Evolutionary conservation across 371 early-diverging fungal genomes (phyloP).

Genomic region (Syncephalastrum contaminatum): DNA sequence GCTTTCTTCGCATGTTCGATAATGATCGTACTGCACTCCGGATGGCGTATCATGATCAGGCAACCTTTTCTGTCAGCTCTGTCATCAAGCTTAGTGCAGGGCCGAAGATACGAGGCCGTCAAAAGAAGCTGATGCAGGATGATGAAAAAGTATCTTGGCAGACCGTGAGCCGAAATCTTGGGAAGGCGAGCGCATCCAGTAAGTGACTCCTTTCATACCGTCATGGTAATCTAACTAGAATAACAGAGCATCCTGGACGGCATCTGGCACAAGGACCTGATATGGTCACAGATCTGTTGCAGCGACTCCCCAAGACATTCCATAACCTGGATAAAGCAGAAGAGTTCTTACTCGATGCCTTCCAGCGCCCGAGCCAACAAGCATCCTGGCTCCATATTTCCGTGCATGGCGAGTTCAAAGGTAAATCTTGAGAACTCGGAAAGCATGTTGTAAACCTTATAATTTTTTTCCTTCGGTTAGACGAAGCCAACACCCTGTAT

Average conservation of each 20-base stretch:
- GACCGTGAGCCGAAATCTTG: conserved; percentile 25
- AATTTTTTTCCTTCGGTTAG: conserved; percentile 4
- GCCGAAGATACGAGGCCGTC: conserved; percentile 26
- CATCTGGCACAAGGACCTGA: conserved; percentile 34
- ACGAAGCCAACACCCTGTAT: conserved; percentile 23
- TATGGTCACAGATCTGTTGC: conserved; percentile 33
- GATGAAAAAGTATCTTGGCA: conserved; percentile 30
- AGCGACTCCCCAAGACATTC: conserved; percentile 44
- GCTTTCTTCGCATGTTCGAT: conserved; percentile 30
- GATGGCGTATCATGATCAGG: conserved; percentile 23
- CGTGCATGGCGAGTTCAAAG: conserved; percentile 52
- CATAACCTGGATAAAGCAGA: conserved; percentile 39
- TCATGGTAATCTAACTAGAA: too few species aligned
- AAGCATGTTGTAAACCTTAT: background rate
- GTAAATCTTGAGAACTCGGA: conserved; percentile 10
- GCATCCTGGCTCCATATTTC: conserved; percentile 33
- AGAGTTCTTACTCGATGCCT: conserved; percentile 54
- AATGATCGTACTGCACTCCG: conserved; percentile 18
- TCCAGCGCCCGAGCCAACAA: conserved; percentile 42
- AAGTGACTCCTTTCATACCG: conserved; percentile 6
- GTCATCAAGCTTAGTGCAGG: conserved; percentile 25
- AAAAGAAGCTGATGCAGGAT: conserved; percentile 34
- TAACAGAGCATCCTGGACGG: conserved; percentile 28
- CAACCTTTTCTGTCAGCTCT: conserved; percentile 34
- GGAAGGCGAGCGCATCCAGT: conserved; percentile 27